These are phyloP conservation scores for Vigna angularis DNA, from an alignment of 306 rosid species.

Conservation along the genomic window DNA sequence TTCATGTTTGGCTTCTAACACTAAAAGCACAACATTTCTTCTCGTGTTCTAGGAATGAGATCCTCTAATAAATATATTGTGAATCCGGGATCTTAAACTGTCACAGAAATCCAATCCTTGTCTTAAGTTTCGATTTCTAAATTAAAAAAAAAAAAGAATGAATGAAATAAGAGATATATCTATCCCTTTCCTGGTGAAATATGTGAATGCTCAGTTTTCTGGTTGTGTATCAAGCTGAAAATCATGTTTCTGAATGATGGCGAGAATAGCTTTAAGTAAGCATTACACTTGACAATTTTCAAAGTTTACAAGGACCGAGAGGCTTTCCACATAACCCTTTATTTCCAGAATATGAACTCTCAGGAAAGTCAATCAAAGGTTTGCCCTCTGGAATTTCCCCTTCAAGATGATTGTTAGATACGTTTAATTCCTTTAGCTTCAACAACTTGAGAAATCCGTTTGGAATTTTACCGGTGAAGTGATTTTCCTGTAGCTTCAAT, in stretches of 20 bases:
- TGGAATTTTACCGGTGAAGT: slow-evolving; percentile 60
- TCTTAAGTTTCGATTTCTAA: not conserved
- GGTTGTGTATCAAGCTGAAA: not conserved
- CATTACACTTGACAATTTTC: slow-evolving; percentile 3
- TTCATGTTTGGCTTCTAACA: not conserved
- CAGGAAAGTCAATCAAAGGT: slow-evolving; percentile 58
- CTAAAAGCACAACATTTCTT: not conserved
- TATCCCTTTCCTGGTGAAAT: slow-evolving; percentile 1
- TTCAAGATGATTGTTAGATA: slow-evolving; percentile 61
- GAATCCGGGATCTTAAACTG: not conserved
- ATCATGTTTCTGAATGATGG: not conserved
- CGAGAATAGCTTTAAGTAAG: not conserved
- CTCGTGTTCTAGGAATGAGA: not conserved
- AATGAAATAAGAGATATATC: slow-evolving; percentile 7
- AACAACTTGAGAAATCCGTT: slow-evolving; percentile 53
- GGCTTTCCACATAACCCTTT: slow-evolving; percentile 70
- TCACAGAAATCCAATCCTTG: not conserved
- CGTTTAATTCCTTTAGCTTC: slow-evolving; percentile 53
- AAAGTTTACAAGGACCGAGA: slow-evolving; percentile 51
- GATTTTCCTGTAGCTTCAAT: slow-evolving; percentile 64
- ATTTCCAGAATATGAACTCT: slow-evolving; percentile 60
- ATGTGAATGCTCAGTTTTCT: not conserved
- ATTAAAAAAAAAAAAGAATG: not conserved
- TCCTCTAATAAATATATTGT: not conserved
- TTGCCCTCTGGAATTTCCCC: slow-evolving; percentile 67